Conservation (phyloP, 768 basidiomycete species). For the Gyrodon lividus region DNA sequence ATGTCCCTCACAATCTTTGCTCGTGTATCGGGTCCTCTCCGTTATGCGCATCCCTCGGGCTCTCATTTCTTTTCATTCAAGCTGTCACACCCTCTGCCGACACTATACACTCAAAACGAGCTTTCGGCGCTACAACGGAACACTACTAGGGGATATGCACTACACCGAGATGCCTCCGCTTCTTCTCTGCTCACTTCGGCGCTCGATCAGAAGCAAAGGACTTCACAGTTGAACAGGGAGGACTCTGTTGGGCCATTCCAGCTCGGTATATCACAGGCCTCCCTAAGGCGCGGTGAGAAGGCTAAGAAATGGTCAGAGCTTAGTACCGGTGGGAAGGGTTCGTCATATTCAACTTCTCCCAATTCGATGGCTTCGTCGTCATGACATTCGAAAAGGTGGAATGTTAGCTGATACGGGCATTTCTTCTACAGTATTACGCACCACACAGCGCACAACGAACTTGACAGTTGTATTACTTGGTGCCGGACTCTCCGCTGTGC, state of each 20-base stretch:
- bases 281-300: conserved; percentile 52
- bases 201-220: conserved; percentile 56
- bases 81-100: not conserved
- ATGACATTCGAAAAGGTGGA: not conserved
- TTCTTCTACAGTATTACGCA: conserved; percentile 43
- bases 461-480: conserved; percentile 63
- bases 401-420: conserved; percentile 17
- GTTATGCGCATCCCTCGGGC: not conserved
- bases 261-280: conserved; percentile 61
- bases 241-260: conserved; percentile 79
- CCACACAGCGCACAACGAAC: conserved; percentile 52
- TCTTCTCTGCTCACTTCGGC: conserved; percentile 62
- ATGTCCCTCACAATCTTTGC: not conserved
- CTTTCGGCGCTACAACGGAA: not conserved
- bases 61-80: not conserved
- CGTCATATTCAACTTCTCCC: conserved; percentile 11
- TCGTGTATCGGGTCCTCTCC: conserved; percentile 8
- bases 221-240: conserved; percentile 38
- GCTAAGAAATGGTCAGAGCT: conserved; percentile 79
- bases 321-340: conserved; percentile 75
- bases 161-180: conserved; percentile 41
- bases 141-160: conserved; percentile 42
- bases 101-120: not conserved
- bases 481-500: conserved; percentile 74
- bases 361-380: not conserved